Base-by-base conservation (phyloP, 2,329 filamentous ascomycete species). In the Ophiocordyceps robertsii region DNA sequence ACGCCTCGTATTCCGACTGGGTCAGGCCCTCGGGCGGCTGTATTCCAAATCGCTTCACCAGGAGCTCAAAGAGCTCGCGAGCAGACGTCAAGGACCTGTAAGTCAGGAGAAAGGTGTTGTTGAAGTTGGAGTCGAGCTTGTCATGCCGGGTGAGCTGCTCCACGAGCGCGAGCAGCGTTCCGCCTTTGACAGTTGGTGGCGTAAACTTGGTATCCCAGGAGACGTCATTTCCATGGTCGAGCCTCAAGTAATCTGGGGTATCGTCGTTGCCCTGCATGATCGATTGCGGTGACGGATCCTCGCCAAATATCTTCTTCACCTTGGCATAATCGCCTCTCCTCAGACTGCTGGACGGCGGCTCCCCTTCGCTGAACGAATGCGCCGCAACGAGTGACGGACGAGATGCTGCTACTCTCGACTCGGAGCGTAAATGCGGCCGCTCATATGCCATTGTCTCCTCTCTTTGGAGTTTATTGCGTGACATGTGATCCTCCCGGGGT, bases 71-170 rank as follows among this genome's bases (percentile, higher is more conserved):
- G 0, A 98, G 70, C 61, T 96, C 92, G 6, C 82, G 72, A 0
- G 90, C 92, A 3, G 81, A 80, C 0, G 92, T 96, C 56, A 98
- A 98, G 0, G 92, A 98, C 47, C 85, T 77, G 60, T 98, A 98
- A 1, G 92, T 98, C 32, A 98, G 75, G 14, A 98, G 77, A 70
- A 98, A 98, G 1, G 92, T 98, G 55, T 90, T 93, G 67, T 96
- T 96, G 66, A 96, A 96, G 48, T 76, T 90, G 3, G 89, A 87
- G 57, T 96, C 92, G 13, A 95, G 75, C 56, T 93, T 92, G 64
- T 98, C 92, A 57, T 98, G 92, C 39, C 92, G 79, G 14, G 92
- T 98, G 37, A 98, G 73, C 56, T 96, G 90, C 61, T 96, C 92
- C 6, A 95, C 92, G 44, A 98, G 69, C 5, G 85, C 92, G 29